Conservation (phyloP, 352 stramenopile species). For the Pythium aquatile region DNA sequence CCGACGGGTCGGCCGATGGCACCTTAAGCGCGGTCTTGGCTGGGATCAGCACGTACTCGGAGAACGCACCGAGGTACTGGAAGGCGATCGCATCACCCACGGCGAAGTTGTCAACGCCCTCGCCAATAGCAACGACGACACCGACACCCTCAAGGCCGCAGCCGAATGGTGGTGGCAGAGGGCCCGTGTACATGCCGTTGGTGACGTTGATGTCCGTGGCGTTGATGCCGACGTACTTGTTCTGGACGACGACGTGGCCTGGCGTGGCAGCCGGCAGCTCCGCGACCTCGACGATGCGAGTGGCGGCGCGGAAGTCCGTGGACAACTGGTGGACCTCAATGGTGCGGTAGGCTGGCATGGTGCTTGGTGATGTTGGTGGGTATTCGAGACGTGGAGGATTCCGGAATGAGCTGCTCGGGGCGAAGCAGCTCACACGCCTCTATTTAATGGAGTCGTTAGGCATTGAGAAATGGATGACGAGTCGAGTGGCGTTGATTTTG, state of each 20-base stretch:
- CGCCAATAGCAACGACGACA: conserved; percentile 32
- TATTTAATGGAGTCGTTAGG: no score
- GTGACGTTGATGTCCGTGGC: conserved; percentile 60
- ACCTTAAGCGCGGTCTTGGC: conserved; percentile 31
- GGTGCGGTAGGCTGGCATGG: conserved; percentile 10
- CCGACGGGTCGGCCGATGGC: conserved; percentile 16
- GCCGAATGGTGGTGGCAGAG: conserved; percentile 39
- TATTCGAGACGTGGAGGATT: neutral
- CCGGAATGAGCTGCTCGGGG: neutral
- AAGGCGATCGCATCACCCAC: conserved; percentile 39
- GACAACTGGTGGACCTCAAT: conserved; percentile 29
- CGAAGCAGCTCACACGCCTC: no score
- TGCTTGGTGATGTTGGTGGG: neutral
- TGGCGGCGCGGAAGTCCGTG: conserved; percentile 36
- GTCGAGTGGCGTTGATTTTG: neutral
- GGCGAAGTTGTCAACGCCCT: conserved; percentile 34
- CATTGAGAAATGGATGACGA: neutral
- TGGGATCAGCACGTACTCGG: conserved; percentile 36
- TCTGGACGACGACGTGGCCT: conserved; percentile 49
- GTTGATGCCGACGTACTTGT: conserved; percentile 43
- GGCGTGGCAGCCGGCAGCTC: conserved; percentile 11
- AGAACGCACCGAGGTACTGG: conserved; percentile 40
- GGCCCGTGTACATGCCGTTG: conserved; percentile 44
- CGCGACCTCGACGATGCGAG: conserved; percentile 27
- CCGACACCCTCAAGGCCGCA: conserved; percentile 52